Conservation (phyloP, 2,329 filamentous ascomycete genomes). For the Trichoderma sp. region DNA sequence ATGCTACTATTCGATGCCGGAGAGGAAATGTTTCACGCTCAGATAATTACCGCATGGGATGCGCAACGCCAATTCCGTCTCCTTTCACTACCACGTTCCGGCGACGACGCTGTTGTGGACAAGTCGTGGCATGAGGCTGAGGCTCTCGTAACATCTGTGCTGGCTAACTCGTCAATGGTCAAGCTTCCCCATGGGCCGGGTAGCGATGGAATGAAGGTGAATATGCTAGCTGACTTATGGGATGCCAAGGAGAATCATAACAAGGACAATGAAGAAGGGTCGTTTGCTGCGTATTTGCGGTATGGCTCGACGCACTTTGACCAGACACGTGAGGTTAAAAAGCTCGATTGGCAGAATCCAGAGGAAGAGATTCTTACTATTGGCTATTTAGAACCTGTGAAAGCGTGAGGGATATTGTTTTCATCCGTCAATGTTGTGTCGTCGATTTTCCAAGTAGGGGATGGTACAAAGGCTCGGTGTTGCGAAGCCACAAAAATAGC, state of each 20-base stretch:
- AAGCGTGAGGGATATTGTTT: not conserved
- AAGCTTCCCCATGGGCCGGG: conserved; percentile 36
- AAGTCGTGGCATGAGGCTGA: conserved; percentile 26
- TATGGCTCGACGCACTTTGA: conserved; percentile 35
- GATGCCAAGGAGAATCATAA: conserved; percentile 33
- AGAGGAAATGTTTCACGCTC: conserved; percentile 22
- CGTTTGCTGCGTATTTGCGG: conserved; percentile 36
- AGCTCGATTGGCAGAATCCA: conserved; percentile 3
- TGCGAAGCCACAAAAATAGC: not conserved
- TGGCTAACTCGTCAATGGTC: conserved; percentile 33
- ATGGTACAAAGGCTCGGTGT: not conserved
- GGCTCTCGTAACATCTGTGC: conserved; percentile 29
- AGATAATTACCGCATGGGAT: not conserved
- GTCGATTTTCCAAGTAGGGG: not conserved
- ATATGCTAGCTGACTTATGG: conserved; percentile 28
- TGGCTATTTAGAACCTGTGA: not conserved
- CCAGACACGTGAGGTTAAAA: conserved; percentile 30
- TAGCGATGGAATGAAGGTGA: conserved; percentile 22
- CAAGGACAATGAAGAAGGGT: conserved; percentile 31
- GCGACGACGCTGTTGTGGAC: conserved; percentile 21
- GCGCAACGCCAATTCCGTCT: conserved; percentile 26
- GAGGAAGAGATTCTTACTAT: not conserved
- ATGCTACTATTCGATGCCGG: conserved; percentile 28
- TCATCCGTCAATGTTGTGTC: not conserved
- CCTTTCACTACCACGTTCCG: conserved; percentile 23